Evolutionary conservation across 768 basidiomycete species (phyloP).

Genomic region (Pholiota microspora): DNA sequence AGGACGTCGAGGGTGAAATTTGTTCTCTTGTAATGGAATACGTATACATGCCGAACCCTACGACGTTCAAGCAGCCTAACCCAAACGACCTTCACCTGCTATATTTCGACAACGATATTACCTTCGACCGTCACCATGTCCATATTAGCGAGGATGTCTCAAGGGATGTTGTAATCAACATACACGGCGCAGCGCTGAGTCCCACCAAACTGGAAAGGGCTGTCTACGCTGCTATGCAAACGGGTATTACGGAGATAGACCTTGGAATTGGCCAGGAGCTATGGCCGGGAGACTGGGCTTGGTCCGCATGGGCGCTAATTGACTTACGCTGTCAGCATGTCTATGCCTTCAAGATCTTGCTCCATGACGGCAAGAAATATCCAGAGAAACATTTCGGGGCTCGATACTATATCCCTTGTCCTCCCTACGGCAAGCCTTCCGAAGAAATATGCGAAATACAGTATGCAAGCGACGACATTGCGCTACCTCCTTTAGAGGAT

Average conservation of each 20-base stretch:
- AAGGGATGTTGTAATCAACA: slow-evolving; percentile 22
- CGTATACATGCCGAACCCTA: slow-evolving; percentile 28
- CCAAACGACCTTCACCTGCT: slow-evolving; percentile 30
- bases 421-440: slow-evolving; percentile 29
- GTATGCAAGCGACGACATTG: slow-evolving; percentile 32
- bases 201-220: slow-evolving; percentile 27
- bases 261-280: slow-evolving; percentile 29
- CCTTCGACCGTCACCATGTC: slow-evolving; percentile 23
- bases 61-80: slow-evolving; percentile 17
- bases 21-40: slow-evolving; percentile 36
- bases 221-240: slow-evolving; percentile 35
- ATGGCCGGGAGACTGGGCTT: slow-evolving; percentile 31
- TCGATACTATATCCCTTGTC: slow-evolving; percentile 35
- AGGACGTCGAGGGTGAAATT: slow-evolving; percentile 37
- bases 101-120: slow-evolving; percentile 31
- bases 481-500: slow-evolving; percentile 26
- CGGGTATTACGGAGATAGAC: slow-evolving; percentile 36
- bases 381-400: slow-evolving; percentile 23
- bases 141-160: slow-evolving; percentile 18
- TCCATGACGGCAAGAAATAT: slow-evolving; percentile 28
- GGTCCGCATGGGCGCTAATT: slow-evolving; percentile 36
- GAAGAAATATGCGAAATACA: slow-evolving; percentile 28
- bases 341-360: slow-evolving; percentile 38
- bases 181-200: slow-evolving; percentile 20
- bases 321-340: slow-evolving; percentile 37